Evolutionary conservation across 768 basidiomycete species (phyloP).

Genomic region (Lactifluus volemus): DNA sequence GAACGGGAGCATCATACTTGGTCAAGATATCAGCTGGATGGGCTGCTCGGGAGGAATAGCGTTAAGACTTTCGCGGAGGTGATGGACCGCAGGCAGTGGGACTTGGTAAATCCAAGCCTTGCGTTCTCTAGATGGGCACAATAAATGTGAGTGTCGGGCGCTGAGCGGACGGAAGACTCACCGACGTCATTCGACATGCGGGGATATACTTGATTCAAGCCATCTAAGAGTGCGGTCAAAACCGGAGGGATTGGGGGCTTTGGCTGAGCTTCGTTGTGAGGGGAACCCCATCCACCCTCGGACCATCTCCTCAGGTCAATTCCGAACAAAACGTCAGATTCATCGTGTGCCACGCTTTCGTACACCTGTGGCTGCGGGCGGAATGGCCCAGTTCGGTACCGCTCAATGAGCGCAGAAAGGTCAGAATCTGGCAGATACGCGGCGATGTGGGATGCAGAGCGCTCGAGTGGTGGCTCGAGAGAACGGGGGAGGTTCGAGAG

Average conservation of each 20-base stretch:
- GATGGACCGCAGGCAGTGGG: constrained; percentile 74
- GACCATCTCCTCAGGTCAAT: constrained; percentile 90
- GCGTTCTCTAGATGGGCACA: constrained; percentile 51
- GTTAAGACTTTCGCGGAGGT: constrained; percentile 79
- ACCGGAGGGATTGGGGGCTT: constrained; percentile 67
- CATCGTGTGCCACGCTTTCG: constrained; percentile 76
- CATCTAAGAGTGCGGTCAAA: constrained; percentile 54
- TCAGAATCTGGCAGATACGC: constrained; percentile 87
- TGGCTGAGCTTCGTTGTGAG: constrained; percentile 44
- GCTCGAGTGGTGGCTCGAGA: constrained; percentile 54
- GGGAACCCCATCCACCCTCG: constrained; percentile 65
- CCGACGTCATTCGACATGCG: constrained; percentile 55
- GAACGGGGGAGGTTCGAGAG: constrained; percentile 62
- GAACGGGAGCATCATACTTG: constrained; percentile 77
- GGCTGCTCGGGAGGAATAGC: constrained; percentile 47
- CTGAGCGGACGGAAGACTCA: constrained; percentile 27
- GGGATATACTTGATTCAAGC: constrained; percentile 53
- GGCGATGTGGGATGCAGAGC: constrained; percentile 66
- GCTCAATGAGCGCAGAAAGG: constrained; percentile 79
- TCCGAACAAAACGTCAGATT: constrained; percentile 82
- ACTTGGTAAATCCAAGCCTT: constrained; percentile 95
- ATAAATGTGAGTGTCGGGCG: neutral
- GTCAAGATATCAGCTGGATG: constrained; percentile 47
- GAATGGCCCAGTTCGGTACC: constrained; percentile 91
- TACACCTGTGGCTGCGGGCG: constrained; percentile 78